These are phyloP conservation scores for Backusella liffmaniae DNA, from an alignment of 192 early-diverging fungal genomes.

Conservation along the genomic window DNA sequence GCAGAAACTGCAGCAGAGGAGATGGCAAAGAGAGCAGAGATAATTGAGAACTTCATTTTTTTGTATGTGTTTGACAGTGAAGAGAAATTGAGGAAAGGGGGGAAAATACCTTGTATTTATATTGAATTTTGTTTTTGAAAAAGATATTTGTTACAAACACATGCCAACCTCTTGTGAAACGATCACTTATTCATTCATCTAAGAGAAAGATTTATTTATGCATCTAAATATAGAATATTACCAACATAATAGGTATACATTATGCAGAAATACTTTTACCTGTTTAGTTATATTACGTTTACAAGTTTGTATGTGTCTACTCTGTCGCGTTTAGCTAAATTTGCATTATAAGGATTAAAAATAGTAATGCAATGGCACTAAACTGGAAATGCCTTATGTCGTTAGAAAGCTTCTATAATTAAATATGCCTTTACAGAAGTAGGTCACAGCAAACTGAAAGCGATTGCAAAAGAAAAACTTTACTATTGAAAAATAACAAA, in stretches of 20 bases:
- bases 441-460: background rate
- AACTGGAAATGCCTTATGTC: background rate
- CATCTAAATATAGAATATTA: background rate
- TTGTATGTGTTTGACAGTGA: background rate
- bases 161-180: background rate
- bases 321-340: background rate
- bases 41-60: constrained; percentile 26
- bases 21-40: constrained; percentile 20
- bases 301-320: background rate
- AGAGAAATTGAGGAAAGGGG: background rate
- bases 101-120: background rate
- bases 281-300: background rate
- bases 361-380: background rate
- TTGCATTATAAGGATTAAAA: no score
- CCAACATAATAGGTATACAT: background rate
- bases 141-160: background rate
- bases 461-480: background rate
- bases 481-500: background rate
- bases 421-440: background rate
- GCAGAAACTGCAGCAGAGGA: constrained; percentile 5
- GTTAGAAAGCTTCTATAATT: background rate
- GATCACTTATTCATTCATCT: background rate
- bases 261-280: background rate
- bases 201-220: background rate
- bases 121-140: background rate